Percentiles rank a stretch among this genome's conserved stretches.
Evolutionary conservation across 148 eudicot species (phyloP).

Genomic region (Oxyria digyna): DNA sequence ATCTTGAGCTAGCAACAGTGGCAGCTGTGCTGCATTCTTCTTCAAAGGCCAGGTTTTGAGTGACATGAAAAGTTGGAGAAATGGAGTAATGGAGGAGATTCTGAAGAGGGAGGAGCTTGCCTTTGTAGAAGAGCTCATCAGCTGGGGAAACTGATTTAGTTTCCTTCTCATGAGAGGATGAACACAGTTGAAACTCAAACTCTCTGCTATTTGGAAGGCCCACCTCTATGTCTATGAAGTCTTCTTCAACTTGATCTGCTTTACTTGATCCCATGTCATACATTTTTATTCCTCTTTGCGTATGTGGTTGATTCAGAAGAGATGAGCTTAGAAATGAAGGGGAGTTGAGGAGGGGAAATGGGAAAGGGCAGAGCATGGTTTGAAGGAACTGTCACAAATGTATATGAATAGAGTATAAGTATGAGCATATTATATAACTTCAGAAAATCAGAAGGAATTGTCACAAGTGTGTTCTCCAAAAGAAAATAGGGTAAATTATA

Average conservation of each 20-base stretch:
- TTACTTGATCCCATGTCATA: neutral
- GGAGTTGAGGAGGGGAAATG: conserved; percentile 2
- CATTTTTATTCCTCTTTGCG: neutral
- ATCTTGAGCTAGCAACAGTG: conserved; percentile 15
- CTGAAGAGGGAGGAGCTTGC: conserved; percentile 58
- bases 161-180: conserved; percentile 2
- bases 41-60: conserved; percentile 7
- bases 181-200: conserved; percentile 55
- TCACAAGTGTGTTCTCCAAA: neutral
- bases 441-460: neutral
- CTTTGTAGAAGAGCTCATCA: conserved; percentile 78
- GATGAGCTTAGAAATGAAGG: neutral
- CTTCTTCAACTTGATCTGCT: conserved; percentile 29
- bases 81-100: conserved; percentile 17
- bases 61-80: neutral
- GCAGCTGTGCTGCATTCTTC: conserved; percentile 1
- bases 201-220: conserved; percentile 31
- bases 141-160: conserved; percentile 36
- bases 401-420: neutral
- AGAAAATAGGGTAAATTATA: neutral
- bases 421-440: neutral
- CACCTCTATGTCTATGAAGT: conserved; percentile 52
- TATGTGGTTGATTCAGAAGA: neutral
- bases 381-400: neutral
- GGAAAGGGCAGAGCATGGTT: neutral